Evolutionary conservation across 176 grass and related monocot species (phyloP), one percentile per base, ranked within the genome.

Genomic region (Oryza coarctata): DNA sequence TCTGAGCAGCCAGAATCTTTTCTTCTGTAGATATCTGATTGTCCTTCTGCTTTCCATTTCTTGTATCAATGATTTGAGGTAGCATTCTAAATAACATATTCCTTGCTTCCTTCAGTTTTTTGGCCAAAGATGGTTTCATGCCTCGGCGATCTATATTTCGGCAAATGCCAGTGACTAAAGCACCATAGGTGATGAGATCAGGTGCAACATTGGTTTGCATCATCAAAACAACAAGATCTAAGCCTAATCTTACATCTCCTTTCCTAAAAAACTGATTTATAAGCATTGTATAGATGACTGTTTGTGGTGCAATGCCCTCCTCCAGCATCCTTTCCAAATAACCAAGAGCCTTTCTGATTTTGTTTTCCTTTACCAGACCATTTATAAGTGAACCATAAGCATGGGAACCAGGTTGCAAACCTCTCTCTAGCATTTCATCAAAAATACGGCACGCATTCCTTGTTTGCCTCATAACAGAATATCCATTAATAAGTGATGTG

Each of bases 311-410:
- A 71, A 89, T 81, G 30, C 77, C 82, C 68, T 89, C 87, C 25
- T 71, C 77, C 71, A 85, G 39, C 65, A 89, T 85, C 65, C 65
- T 77, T 65, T 89, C 77, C 50, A 89, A 65, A 70, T 89, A 89
- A 41, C 25, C 2, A 52, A 73, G 63, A 62, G 72, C 77, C 61
- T 40, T 76, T 65, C 77, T 66, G 18, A 66, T 65, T 60, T 76
- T 77, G 33, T 82, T 85, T 3, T 29, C 23, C 26, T 85, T 82
- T 77, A 82, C 71, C 33, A 85, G 60, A 62, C 87, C 87, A 81
- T 77, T 89, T 76, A 89, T 84, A 70, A 84, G 76, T 14, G 77
- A 23, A 34, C 64, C 68, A 45, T 81, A 85, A 57, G 77, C 30
- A 77, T 71, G 82, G 7, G 82, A 76, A 47, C 82, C 26, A 20